These are phyloP conservation scores for Cyclostephanos tholiformis DNA, from an alignment of 108 stramenopile species.

Conservation along the genomic window DNA sequence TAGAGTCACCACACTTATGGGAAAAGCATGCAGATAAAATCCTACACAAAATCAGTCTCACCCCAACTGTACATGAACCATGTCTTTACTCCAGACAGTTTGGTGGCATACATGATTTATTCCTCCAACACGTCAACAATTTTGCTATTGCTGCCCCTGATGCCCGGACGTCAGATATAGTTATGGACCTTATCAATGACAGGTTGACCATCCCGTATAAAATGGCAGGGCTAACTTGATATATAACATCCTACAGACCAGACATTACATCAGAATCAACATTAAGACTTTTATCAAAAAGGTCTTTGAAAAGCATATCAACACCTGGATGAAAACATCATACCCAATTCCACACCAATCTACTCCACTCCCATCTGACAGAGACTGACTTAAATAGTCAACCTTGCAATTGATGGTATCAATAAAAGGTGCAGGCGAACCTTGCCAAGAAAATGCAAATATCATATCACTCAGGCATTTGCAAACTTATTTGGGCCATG, in stretches of 20 bases:
- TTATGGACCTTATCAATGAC: slow-evolving; percentile 7
- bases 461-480: slow-evolving; percentile 28
- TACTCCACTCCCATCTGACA: not conserved
- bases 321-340: slow-evolving; percentile 26
- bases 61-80: too few species aligned
- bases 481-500: slow-evolving; percentile 49
- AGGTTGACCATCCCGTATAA: slow-evolving; percentile 1
- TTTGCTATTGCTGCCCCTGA: slow-evolving; percentile 12
- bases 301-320: slow-evolving; percentile 3
- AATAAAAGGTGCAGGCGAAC: too few species aligned
- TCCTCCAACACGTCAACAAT: too few species aligned
- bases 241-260: slow-evolving; percentile 29
- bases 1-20: too few species aligned
- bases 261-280: slow-evolving; percentile 35
- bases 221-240: slow-evolving; percentile 31
- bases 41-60: too few species aligned
- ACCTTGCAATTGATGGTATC: not conserved
- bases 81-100: too few species aligned
- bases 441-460: slow-evolving; percentile 5
- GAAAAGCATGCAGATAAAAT: too few species aligned
- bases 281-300: slow-evolving; percentile 28
- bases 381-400: not conserved
- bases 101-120: not conserved
- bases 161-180: not conserved
- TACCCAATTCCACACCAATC: not conserved